Evolutionary conservation across 73 alveolate genomes (phyloP).

Genomic region (Tetrahymena malaccensis): DNA sequence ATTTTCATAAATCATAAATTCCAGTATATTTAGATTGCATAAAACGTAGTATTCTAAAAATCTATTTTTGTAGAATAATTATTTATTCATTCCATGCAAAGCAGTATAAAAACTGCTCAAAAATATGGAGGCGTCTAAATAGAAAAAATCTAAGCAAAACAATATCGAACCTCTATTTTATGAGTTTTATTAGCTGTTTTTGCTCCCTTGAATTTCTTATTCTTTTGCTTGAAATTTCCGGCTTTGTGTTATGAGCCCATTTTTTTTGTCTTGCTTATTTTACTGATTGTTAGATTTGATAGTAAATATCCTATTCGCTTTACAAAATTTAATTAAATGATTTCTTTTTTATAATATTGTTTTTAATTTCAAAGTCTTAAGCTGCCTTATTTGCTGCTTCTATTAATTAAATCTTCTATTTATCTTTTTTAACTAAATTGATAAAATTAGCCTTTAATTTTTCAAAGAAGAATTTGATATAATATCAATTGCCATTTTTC

Average conservation of each 20-base stretch:
- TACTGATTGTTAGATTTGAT: background rate
- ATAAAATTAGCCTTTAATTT: background rate
- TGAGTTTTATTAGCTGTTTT: conserved; percentile 7
- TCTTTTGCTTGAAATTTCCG: conserved; percentile 4
- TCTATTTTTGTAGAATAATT: background rate
- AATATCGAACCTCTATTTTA: background rate
- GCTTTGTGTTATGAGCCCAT: conserved; percentile 1
- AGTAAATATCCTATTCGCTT: background rate
- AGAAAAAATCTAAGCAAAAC: background rate
- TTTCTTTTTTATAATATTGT: background rate
- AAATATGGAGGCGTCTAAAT: background rate
- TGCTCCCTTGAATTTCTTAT: conserved; percentile 38
- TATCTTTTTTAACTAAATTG: background rate
- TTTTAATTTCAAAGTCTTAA: background rate
- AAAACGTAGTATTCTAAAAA: background rate
- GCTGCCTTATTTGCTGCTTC: background rate
- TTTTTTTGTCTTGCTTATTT: background rate
- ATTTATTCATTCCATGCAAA: background rate
- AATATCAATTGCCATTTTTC: background rate
- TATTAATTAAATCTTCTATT: background rate
- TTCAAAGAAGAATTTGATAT: background rate
- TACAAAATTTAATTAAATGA: background rate
- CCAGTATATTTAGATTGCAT: background rate
- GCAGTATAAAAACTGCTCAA: background rate
- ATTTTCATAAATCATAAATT: background rate